Evolutionary conservation across 2,329 filamentous ascomycete species (phyloP), one percentile per base, ranked within the genome.

Genomic region (Claviceps sp.): DNA sequence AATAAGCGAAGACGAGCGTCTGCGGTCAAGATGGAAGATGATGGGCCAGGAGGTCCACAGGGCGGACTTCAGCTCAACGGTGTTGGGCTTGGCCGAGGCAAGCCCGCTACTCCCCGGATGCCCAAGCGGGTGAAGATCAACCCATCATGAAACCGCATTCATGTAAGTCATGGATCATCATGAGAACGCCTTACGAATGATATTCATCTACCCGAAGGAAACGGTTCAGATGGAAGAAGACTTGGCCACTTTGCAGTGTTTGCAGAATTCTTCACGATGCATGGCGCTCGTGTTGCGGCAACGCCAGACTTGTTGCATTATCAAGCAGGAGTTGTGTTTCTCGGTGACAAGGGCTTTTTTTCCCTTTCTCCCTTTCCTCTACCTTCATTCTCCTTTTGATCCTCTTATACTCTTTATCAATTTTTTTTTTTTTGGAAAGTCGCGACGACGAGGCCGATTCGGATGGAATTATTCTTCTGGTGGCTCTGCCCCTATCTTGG

Each of bases 1-100:
- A 80, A 79, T 57, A 82, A 82, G 65, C 70, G 78, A 50, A 67
- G 78, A 58, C 70, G 78, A 34, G 74, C 77, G 0, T 80, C 77
- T 0, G 73, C 72, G 4, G 75, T 81, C 20, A 81, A 81, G 66
- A 63, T 66, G 4, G 78, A 81, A 55, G 78, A 81, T 11, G 77
- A 79, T 23, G 69, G 68, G 6, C 66, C 71, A 22, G 74, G 71
- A 4, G 73, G 75, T 3, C 77, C 77, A 5, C 75, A 76, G 1
- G 61, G 50, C n/a, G 60, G 61, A 17, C 64, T 64, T 44, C 75
- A 78, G 58, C 67, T 77, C 42, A 80, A 80, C 57, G 77, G 76
- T 6, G 69, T 76, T 26, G 29, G 29, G 29, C 64, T 71, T 56
- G 62, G 60, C 56, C 71, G 73, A 60, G 68, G 68, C 44, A 80